Evolutionary conservation across 768 basidiomycete species (phyloP).

Genomic region (Russula sp.): DNA sequence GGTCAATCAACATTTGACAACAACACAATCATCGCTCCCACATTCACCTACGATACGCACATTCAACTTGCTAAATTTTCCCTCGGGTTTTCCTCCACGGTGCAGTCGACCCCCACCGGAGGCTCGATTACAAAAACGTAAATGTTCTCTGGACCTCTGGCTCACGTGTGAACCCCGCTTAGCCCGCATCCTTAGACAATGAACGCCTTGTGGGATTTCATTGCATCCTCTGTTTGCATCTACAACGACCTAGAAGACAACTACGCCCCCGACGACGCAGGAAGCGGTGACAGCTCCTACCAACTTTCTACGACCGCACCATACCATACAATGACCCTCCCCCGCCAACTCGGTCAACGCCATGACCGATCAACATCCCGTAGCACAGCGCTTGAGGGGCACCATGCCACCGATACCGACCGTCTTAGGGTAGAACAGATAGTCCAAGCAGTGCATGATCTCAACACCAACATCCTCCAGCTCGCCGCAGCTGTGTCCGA

Average conservation of each 20-base stretch:
- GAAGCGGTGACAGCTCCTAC: conserved; percentile 16
- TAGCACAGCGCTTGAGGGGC: not conserved
- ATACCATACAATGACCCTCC: conserved; percentile 8
- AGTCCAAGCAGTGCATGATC: conserved; percentile 32
- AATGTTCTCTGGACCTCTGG: conserved; percentile 12
- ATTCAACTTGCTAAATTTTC: not conserved
- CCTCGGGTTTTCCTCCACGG: not conserved
- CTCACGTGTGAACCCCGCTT: conserved; percentile 19
- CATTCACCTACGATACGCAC: conserved; percentile 12
- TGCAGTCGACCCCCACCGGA: not conserved
- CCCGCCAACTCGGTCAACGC: conserved; percentile 14
- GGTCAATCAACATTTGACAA: conserved; percentile 11
- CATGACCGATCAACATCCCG: conserved; percentile 17
- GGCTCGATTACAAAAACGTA: conserved; percentile 7
- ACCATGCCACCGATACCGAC: conserved; percentile 3
- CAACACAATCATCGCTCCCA: not conserved
- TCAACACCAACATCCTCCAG: conserved; percentile 34
- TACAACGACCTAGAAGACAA: conserved; percentile 19
- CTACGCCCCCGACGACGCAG: conserved; percentile 16
- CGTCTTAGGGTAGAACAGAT: conserved; percentile 23
- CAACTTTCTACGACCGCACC: conserved; percentile 15
- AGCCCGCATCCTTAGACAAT: conserved; percentile 20
- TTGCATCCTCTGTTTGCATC: conserved; percentile 18
- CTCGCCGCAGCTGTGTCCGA: too few relatives aligned
- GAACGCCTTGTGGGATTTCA: conserved; percentile 23